Evolutionary conservation across 805 yeast genomes (phyloP).

Genomic region (Torulaspora microellipsoides): DNA sequence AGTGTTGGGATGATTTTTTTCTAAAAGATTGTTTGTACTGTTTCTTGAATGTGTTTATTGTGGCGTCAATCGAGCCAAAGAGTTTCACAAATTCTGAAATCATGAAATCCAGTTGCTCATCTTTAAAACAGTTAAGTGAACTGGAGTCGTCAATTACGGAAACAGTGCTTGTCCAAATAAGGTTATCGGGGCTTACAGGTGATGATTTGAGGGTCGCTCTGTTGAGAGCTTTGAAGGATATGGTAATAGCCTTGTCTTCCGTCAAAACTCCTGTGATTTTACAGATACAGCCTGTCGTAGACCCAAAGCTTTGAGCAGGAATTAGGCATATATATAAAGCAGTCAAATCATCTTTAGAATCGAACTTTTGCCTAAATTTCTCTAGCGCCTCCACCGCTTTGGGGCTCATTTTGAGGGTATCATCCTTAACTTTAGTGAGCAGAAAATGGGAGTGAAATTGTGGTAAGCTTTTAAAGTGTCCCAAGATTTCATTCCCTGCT

Average conservation of each 20-base stretch:
- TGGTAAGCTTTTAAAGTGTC: constrained; percentile 34
- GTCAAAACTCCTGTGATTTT: constrained; percentile 13
- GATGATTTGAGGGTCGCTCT: constrained; percentile 19
- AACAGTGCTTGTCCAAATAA: constrained; percentile 16
- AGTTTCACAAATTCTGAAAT: constrained; percentile 1
- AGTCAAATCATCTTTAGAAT: constrained; percentile 33
- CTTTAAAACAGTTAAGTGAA: constrained; percentile 33
- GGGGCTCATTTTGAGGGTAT: constrained; percentile 51
- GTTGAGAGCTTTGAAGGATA: constrained; percentile 19
- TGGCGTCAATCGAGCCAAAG: constrained; percentile 14
- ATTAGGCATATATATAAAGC: constrained; percentile 33
- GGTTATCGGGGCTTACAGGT: constrained; percentile 13
- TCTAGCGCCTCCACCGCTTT: constrained; percentile 25
- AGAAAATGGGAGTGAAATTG: constrained; percentile 22
- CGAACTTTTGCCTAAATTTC: constrained; percentile 16
- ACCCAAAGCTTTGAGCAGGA: constrained; percentile 15
- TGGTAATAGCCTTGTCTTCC: constrained; percentile 12
- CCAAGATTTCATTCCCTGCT: constrained; percentile 45
- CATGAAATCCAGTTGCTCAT: not conserved
- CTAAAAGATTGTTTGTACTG: constrained; percentile 26
- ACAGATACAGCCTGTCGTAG: constrained; percentile 17
- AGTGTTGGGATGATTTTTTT: constrained; percentile 9
- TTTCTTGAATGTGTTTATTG: constrained; percentile 36
- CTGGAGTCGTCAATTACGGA: constrained; percentile 32
- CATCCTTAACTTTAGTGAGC: constrained; percentile 33